Conservation (phyloP, 1,284 basidiomycete genomes). For the Ustilago curta region DNA sequence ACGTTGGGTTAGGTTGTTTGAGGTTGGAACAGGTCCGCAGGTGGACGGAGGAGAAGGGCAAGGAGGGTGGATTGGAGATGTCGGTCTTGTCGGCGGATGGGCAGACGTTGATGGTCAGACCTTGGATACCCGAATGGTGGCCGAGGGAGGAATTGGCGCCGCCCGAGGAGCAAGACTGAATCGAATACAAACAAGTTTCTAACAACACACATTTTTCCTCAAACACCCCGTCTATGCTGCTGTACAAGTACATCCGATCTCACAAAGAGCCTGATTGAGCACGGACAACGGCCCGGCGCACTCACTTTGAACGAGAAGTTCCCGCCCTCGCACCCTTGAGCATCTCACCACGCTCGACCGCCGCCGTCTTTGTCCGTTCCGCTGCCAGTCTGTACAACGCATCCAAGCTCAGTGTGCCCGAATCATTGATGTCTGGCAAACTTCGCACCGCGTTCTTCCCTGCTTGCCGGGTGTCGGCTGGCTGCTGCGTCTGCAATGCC, state of each 20-base stretch:
- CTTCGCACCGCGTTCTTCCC: too few relatives aligned
- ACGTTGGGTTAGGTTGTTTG: conserved; percentile 59
- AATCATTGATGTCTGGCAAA: conserved; percentile 6
- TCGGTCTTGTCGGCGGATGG: conserved; percentile 24
- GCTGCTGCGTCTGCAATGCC: neutral
- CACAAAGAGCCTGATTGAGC: too few relatives aligned
- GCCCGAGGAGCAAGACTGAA: neutral
- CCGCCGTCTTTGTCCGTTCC: conserved; percentile 32
- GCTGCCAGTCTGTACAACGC: conserved; percentile 27
- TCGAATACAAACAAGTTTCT: neutral
- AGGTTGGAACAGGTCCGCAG: conserved; percentile 61
- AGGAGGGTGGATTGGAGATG: conserved; percentile 39
- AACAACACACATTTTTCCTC: neutral
- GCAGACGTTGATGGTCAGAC: conserved; percentile 38
- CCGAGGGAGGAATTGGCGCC: conserved; percentile 21
- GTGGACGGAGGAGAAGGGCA: conserved; percentile 21
- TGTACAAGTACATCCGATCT: neutral
- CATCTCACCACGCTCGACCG: conserved; percentile 27
- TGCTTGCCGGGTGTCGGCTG: too few relatives aligned
- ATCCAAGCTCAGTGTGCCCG: conserved; percentile 13
- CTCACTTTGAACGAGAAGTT: conserved; percentile 8
- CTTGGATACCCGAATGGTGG: conserved; percentile 59
- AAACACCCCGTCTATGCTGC: neutral
- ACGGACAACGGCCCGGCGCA: neutral
- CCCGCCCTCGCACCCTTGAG: conserved; percentile 11